phyloP scores from a whole-genome alignment of 768 basidiomycete species.

The Lactarius evosmus region DNA sequence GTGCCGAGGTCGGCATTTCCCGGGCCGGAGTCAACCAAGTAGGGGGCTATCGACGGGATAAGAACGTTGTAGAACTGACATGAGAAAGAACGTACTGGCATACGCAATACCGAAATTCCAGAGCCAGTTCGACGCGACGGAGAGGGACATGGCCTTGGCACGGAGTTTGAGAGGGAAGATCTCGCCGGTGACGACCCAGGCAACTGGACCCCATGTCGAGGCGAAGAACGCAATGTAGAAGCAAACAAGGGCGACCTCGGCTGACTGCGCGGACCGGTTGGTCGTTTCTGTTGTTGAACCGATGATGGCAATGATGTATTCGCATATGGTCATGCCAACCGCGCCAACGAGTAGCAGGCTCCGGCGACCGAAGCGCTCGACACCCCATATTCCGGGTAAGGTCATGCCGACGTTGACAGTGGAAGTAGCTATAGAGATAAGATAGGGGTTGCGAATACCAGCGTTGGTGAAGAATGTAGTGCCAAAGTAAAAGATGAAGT shows the following conservation, averaged over 20 bases:
- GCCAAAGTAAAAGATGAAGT: conserved; percentile 69
- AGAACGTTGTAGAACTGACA: neutral
- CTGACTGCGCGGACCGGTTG: conserved; percentile 50
- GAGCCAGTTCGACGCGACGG: conserved; percentile 44
- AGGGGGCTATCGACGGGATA: conserved; percentile 38
- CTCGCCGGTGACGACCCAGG: conserved; percentile 58
- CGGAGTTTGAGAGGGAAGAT: conserved; percentile 36
- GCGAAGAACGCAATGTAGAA: conserved; percentile 62
- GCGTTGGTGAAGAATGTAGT: conserved; percentile 45
- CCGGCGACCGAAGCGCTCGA: conserved; percentile 76
- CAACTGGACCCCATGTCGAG: conserved; percentile 71
- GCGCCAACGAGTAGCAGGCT: conserved; percentile 69
- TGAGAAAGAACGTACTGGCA: conserved; percentile 10
- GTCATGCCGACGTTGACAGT: conserved; percentile 49
- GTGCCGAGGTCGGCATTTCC: conserved; percentile 56
- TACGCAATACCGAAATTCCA: conserved; percentile 44
- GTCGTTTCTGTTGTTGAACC: conserved; percentile 46
- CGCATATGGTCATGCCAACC: conserved; percentile 71
- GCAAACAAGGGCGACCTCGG: conserved; percentile 47
- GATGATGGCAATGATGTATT: conserved; percentile 74
- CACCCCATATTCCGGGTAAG: conserved; percentile 54
- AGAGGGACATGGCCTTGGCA: conserved; percentile 42
- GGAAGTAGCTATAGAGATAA: conserved; percentile 65
- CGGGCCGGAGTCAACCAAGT: conserved; percentile 43
- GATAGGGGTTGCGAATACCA: conserved; percentile 45